Evolutionary conservation across 1,139 yeast genomes (phyloP), one percentile per base, ranked within the genome.

Genomic region (Yamadazyma friedrichii): DNA sequence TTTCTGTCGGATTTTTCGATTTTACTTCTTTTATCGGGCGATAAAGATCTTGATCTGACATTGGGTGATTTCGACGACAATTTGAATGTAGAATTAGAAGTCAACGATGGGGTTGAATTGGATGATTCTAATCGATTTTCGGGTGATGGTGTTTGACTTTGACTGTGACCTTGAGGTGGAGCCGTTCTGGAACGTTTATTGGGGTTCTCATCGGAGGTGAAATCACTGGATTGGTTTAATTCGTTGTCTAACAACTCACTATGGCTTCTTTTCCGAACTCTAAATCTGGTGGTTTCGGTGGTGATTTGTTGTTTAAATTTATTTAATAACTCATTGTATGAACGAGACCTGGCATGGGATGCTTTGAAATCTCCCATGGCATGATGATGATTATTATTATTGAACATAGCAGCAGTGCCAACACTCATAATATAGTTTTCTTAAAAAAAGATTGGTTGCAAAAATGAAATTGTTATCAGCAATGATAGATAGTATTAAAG

Each of bases 181-280:
- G 80, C 80, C 3, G 81, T 75, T 53, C 74, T 62, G 10, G 77
- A 65, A 39, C 78, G 59, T 50, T 76, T 74, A 34, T 47, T 49
- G 20, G 40, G 38, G 13, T 37, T 30, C 6, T 41, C 35, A 8
- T 16, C 11, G 6, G 12, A 16, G n/a, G 29, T 9, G 9, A 12
- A 15, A 15, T 35, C 33, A 31, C 8, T 20, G 24, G 24, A 20
- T 10, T 6, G 12, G 8, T 25, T 48, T 40, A 60, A 66, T 39
- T 63, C 68, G 47, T 46, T 61, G 60, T 40, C 53, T 58, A 32
- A 11, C 15, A 45, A 29, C 17, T 47, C 52, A 35, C 43, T 43
- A 31, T 44, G 48, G 27, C 48, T 47, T 46, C 54, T 50, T 32
- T 51, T 51, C 32, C 48, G 47, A 8, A 35, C 30, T 40, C 48